Percentiles rank a stretch among this genome's conserved stretches.
Evolutionary conservation across 75 land plant genomes (phyloP).

Genomic region (Adiantum capillusveneris): DNA sequence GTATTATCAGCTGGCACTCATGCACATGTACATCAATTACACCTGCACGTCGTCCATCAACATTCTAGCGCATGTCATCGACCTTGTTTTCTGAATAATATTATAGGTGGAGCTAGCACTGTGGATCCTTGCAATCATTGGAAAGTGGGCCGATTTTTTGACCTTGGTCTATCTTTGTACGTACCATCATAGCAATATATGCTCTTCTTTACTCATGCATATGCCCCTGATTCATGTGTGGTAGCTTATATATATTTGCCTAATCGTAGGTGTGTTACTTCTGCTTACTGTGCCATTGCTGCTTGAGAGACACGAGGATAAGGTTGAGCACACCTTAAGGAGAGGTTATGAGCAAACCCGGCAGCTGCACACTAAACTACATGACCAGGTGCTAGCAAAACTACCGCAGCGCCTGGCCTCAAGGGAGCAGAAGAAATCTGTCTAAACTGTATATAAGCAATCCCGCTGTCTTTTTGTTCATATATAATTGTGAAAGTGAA

Average conservation of each 20-base stretch:
- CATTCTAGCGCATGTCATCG: too few species aligned
- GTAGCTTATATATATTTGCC: too few species aligned
- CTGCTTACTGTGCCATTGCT: conserved; percentile 71
- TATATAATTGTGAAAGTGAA: too few species aligned
- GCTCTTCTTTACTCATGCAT: too few species aligned
- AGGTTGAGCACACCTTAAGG: conserved; percentile 45
- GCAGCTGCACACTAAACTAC: conserved; percentile 47
- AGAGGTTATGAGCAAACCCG: conserved; percentile 28
- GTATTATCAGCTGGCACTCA: conserved; percentile 19
- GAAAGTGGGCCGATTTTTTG: conserved; percentile 74
- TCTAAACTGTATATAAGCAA: too few species aligned
- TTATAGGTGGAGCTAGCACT: conserved; percentile 48
- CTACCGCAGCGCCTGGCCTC: conserved; percentile 53
- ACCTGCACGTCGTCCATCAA: too few species aligned
- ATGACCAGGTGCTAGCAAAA: conserved; percentile 43
- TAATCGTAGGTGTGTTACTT: conserved; percentile 48
- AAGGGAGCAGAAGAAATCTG: conserved; percentile 41
- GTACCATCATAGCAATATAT: conserved; percentile 4
- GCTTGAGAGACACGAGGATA: conserved; percentile 74
- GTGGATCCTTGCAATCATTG: conserved; percentile 52
- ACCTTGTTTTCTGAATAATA: conserved; percentile 58
- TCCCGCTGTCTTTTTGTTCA: too few species aligned
- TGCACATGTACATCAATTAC: neutral
- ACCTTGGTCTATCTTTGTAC: conserved; percentile 64
- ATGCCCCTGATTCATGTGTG: too few species aligned